phyloP scores from a whole-genome alignment of 1,139 yeast genomes.

The Saccharomyces hybrid region DNA sequence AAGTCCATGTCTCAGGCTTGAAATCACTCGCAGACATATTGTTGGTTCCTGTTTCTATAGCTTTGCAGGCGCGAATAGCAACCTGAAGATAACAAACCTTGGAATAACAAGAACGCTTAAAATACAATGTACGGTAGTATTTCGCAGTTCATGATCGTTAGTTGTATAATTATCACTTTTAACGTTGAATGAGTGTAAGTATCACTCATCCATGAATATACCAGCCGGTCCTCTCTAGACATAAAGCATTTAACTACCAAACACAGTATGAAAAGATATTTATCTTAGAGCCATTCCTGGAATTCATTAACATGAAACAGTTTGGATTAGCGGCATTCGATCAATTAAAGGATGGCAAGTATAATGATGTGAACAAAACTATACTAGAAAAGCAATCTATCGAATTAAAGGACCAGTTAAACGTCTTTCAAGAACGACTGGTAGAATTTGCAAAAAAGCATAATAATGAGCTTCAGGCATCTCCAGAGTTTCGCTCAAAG shows the following conservation, averaged over 20 bases:
- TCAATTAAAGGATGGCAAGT: constrained; percentile 10
- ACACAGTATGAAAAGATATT: background rate
- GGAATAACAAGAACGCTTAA: background rate
- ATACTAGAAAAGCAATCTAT: constrained; percentile 40
- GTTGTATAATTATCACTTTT: background rate
- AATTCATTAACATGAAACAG: constrained; percentile 15
- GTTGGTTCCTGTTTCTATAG: background rate
- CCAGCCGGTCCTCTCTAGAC: too few relatives aligned
- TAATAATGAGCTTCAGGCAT: constrained; percentile 52
- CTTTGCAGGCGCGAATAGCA: background rate
- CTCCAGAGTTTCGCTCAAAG: constrained; percentile 58
- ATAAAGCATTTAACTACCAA: background rate
- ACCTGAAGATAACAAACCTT: background rate
- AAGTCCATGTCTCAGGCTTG: constrained; percentile 58
- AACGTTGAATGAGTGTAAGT: background rate
- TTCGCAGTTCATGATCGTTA: background rate
- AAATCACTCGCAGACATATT: constrained; percentile 20
- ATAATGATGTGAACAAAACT: constrained; percentile 12
- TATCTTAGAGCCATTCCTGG: background rate
- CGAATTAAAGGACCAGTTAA: constrained; percentile 50
- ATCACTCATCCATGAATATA: too few relatives aligned
- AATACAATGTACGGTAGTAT: background rate
- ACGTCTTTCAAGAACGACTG: constrained; percentile 54
- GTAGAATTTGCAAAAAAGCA: constrained; percentile 58
- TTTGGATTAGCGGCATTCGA: constrained; percentile 30